phyloP scores from a whole-genome alignment of 2,329 filamentous ascomycete species.

The Talaromyces albobiverticillius region DNA sequence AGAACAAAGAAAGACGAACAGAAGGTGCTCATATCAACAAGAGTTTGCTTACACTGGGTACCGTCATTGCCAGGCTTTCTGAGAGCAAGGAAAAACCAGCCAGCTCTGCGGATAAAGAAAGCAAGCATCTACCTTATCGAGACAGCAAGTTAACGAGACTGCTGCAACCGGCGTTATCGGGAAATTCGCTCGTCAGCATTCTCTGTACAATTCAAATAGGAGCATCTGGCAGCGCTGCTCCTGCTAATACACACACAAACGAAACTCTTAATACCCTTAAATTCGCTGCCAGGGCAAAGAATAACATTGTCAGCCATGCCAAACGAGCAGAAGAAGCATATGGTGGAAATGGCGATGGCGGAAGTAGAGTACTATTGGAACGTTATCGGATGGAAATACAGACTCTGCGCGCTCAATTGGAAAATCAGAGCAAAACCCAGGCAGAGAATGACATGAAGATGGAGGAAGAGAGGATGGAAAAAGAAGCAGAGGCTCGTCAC shows the following conservation, averaged over 20 bases:
- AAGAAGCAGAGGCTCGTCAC: slow-evolving; percentile 79
- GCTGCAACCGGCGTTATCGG: slow-evolving; percentile 86
- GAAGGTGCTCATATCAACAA: slow-evolving; percentile 99
- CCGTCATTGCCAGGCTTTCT: slow-evolving; percentile 89
- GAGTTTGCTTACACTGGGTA: slow-evolving; percentile 89
- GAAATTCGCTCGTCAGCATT: slow-evolving; percentile 93
- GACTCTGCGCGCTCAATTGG: slow-evolving; percentile 75
- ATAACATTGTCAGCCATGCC: slow-evolving; percentile 95
- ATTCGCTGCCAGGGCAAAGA: slow-evolving; percentile 94
- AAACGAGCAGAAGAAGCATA: slow-evolving; percentile 91
- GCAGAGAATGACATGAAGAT: slow-evolving; percentile 61
- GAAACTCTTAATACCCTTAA: slow-evolving; percentile 96
- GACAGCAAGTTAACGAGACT: slow-evolving; percentile 96
- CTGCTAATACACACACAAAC: slow-evolving; percentile 70
- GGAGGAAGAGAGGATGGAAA: slow-evolving; percentile 71
- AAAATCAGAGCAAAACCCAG: slow-evolving; percentile 70
- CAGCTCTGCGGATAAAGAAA: slow-evolving; percentile 72
- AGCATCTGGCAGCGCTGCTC: slow-evolving; percentile 67
- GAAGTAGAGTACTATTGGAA: slow-evolving; percentile 82
- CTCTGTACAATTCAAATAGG: slow-evolving; percentile 93
- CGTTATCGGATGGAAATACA: slow-evolving; percentile 91
- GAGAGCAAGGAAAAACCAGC: slow-evolving; percentile 80
- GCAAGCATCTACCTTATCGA: slow-evolving; percentile 90
- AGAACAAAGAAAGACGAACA: slow-evolving; percentile 87
- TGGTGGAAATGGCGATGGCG: slow-evolving; percentile 74